These are phyloP conservation scores for Sergeia podlipaevii DNA, from an alignment of 208 protist genomes.

Conservation along the genomic window DNA sequence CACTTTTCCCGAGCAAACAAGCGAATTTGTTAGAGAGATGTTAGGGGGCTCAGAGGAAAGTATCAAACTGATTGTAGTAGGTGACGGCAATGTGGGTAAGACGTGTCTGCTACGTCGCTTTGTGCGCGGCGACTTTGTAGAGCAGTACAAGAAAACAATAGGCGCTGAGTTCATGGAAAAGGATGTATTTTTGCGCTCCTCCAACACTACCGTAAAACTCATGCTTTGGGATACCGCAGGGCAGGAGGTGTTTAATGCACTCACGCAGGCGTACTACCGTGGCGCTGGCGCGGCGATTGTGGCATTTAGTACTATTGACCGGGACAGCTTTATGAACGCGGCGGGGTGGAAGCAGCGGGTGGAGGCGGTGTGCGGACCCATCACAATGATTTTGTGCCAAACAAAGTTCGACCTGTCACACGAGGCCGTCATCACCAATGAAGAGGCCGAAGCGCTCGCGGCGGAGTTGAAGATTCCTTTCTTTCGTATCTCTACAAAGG, in stretches of 20 bases:
- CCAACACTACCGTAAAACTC: constrained; percentile 71
- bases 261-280: constrained; percentile 93
- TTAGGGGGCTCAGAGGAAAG: constrained; percentile 44
- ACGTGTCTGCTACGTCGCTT: constrained; percentile 91
- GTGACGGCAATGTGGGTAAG: constrained; percentile 94
- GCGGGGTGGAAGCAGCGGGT: constrained; percentile 87
- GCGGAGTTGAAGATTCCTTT: constrained; percentile 76
- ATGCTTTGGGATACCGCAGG: constrained; percentile 96
- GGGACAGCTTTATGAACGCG: constrained; percentile 82
- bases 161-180: constrained; percentile 94
- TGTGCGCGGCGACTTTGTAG: constrained; percentile 86
- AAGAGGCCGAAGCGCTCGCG: constrained; percentile 88
- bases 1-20: constrained; percentile 4
- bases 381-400: constrained; percentile 92
- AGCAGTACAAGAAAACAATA: constrained; percentile 91
- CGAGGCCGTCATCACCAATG: constrained; percentile 58
- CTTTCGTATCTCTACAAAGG: constrained; percentile 90
- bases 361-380: constrained; percentile 70
- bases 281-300: constrained; percentile 83
- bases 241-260: constrained; percentile 90
- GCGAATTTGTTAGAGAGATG: constrained; percentile 17
- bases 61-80: constrained; percentile 96
- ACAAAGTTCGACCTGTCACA: constrained; percentile 93
- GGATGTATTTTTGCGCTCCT: constrained; percentile 61
- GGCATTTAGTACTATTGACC: constrained; percentile 89